Conservation (phyloP, 2,329 filamentous ascomycete genomes). For the Teratosphaeria pseudoeucalypti region DNA sequence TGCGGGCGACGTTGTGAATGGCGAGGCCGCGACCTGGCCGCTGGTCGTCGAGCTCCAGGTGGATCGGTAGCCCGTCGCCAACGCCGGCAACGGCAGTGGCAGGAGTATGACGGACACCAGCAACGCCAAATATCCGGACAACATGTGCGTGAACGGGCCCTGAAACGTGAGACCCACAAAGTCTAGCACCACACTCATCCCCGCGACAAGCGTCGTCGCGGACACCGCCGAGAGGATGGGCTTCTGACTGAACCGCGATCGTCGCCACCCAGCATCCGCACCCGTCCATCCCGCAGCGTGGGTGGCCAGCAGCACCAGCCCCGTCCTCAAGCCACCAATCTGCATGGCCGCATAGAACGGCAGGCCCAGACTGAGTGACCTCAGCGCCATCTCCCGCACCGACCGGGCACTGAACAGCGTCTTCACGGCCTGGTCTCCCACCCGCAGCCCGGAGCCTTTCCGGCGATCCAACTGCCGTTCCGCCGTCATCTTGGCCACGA, state of each 20-base stretch:
- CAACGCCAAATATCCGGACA: constrained; percentile 40
- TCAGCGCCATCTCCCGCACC: constrained; percentile 10
- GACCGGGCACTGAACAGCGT: constrained; percentile 8
- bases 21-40: constrained; percentile 11
- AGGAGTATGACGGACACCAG: constrained; percentile 36
- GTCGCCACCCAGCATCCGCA: constrained; percentile 4
- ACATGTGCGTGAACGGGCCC: constrained; percentile 19
- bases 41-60: neutral
- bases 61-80: neutral
- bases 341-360: constrained; percentile 48
- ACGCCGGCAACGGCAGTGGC: constrained; percentile 37
- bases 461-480: constrained; percentile 20
- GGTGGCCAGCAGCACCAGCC: constrained; percentile 40
- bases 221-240: constrained; percentile 28
- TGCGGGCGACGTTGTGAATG: constrained; percentile 28
- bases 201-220: constrained; percentile 27
- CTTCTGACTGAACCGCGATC: constrained; percentile 7
- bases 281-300: constrained; percentile 34
- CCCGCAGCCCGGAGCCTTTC: constrained; percentile 12
- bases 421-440: neutral
- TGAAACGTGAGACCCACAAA: constrained; percentile 21
- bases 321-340: constrained; percentile 44
- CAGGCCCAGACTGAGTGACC: constrained; percentile 25
- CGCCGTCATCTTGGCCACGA: constrained; percentile 27
- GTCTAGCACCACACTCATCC: constrained; percentile 26